Evolutionary conservation across 2,329 filamentous ascomycete species (phyloP), one percentile per base, ranked within the genome.

Genomic region (Fonsecaea nubica): DNA sequence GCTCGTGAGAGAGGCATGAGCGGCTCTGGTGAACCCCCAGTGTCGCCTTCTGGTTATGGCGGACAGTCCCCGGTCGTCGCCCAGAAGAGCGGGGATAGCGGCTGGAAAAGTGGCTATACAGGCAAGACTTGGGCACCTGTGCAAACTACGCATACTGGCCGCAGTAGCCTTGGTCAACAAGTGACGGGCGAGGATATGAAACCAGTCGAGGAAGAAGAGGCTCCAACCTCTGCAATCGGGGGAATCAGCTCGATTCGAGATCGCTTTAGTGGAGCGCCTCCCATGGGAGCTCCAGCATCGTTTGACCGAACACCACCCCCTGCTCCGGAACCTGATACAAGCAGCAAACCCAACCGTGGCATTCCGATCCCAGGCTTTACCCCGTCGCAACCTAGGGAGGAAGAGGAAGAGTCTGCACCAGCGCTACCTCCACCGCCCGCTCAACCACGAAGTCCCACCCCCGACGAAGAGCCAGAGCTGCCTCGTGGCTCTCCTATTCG

Each of bases 101-200:
- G 92, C 67, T 97, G 93, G 93, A 93, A 94, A 84, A 97, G 93
- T 78, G 91, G 92, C 18, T 97, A 97, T 77, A 83, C 84, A 57
- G 94, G 94, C 68, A 98, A 97, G 83, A 90, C 87, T 38, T 98
- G 94, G 94, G 92, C 88, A 32, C 82, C 93, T 2, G 92, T 97
- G 35, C 88, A 93, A 74, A 92, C 90, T 10, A 87, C 86, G 9
- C 84, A 86, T 63, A 93, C 89, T 62, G 89, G 90, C 18, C 89
- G 89, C 63, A 88, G 87, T 65, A 84, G 83, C 73, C 83, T 82
- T 71, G 81, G 81, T 52, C 83, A 87, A 66, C 88, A 94, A 74
- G 84, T 85, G 69, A 91, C 90, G 3, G 91, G 89, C 38, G 79
- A 82, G 60, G 78, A 81, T 40, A 38, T 25, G 12, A 50, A 40